Evolutionary conservation across 495 filamentous ascomycete species (phyloP), one percentile per base, ranked within the genome.

Genomic region (Corynascus novoguineensis): DNA sequence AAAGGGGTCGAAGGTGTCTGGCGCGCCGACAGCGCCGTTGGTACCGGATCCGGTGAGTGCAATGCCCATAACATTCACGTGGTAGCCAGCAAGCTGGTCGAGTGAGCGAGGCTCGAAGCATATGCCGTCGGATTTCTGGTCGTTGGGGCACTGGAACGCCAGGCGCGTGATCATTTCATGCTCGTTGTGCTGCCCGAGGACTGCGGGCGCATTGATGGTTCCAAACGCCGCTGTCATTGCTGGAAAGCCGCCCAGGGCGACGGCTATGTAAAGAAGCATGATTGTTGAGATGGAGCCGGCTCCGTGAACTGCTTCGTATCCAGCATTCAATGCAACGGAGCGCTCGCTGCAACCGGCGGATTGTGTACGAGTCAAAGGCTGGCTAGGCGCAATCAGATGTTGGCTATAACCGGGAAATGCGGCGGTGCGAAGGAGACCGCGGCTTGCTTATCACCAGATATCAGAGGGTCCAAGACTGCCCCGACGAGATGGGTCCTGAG

Each of bases 151-250:
- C 49, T 65, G 65, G 42, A 68, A 66, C 1, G 65, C 65, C 42
- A 65, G 29, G n/a, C 65, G 63, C 6, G 65, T 68, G 45, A 68
- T 60, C 58, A 68, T 63, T 45, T 68, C 65, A 56, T 68, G 65
- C 52, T 68, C 65, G 44, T 68, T 68, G 55, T 68, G 63, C 47
- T 68, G 65, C 1, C 57, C 54, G 29, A 68, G 44, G 15, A 68
- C 14, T 1, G 49, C 25, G 14, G 64, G 64, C 31, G 52, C 65
- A 50, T 68, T 68, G 52, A 68, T 65, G 27, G 65, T 68, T 6
- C 63, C 65, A 19, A 68, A 68, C 1, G 57, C 44, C 1, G 53
- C 32, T 10, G 24, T 50, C n/a, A 46, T 38, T 2, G 44, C 38
- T 29, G 10, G 0, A 7, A 45, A 15, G 17, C 14, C 31, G 21